phyloP scores from a whole-genome alignment of 352 stramenopile species.

The Aphanomyces stellatus region DNA sequence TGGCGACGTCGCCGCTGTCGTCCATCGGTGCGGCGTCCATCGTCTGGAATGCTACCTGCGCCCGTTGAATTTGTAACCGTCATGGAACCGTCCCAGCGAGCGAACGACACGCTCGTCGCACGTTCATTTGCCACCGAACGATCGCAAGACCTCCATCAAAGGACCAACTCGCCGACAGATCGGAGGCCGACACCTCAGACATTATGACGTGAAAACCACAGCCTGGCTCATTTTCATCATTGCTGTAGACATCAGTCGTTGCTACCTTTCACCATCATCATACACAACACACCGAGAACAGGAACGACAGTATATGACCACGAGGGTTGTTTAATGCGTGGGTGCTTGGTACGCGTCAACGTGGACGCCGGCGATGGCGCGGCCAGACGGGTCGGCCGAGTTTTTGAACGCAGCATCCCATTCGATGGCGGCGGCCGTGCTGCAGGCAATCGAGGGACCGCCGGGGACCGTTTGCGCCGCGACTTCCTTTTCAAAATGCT shows the following conservation, averaged over 20 bases:
- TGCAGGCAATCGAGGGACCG: constrained; percentile 98
- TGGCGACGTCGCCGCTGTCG: neutral
- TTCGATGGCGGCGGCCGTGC: constrained; percentile 94
- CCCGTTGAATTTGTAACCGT: too few relatives aligned
- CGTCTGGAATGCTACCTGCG: too few relatives aligned
- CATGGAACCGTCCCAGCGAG: too few relatives aligned
- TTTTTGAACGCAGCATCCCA: constrained; percentile 96
- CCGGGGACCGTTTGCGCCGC: constrained; percentile 95
- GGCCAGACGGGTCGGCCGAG: constrained; percentile 91
- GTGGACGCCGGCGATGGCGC: constrained; percentile 92
- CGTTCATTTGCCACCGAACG: too few relatives aligned
- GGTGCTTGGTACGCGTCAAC: constrained; percentile 85
- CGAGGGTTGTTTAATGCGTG: constrained; percentile 36
- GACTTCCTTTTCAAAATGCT: constrained; percentile 95
- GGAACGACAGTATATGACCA: constrained; percentile 8
- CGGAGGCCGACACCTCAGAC: too few relatives aligned
- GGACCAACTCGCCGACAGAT: too few relatives aligned
- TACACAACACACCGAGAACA: too few relatives aligned
- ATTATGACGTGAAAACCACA: neutral
- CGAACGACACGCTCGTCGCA: too few relatives aligned
- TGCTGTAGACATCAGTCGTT: neutral
- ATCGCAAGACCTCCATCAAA: too few relatives aligned
- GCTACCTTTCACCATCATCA: neutral
- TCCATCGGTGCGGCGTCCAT: neutral
- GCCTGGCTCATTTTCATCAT: neutral